Base-by-base conservation (phyloP, 768 basidiomycete species). In the Suillus ampliporus region DNA sequence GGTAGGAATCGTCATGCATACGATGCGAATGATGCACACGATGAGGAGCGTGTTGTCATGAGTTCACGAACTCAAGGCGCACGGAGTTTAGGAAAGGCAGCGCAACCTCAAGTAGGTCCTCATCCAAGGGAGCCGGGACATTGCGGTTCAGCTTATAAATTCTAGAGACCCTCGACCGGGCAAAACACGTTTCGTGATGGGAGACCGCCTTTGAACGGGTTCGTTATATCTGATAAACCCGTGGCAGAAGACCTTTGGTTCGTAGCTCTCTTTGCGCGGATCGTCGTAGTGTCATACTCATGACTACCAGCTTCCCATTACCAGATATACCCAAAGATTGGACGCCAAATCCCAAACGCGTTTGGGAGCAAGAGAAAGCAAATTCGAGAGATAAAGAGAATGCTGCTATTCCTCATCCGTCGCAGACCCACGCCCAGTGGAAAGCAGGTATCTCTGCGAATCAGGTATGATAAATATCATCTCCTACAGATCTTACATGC, bases 251-350 rank as follows among this genome's bases (percentile, higher is more conserved):
- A 93, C 67, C 72, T 80, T 79, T 90, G 87, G 92, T 91, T 68
- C 69, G 80, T 76, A 19, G 46, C 41, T 53, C 54, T 61, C 61
- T 53, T 51, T 41, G 44, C 61, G 48, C 23, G 8, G 10, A 10
- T 19, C 10, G 5, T 26, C 15, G 11, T 54, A 10, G n/a, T 46
- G 9, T 66, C 61, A 46, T 54, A 17, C 23, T 54, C 10, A 54
- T 23, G 10, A 38, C 17, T 38, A 44, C 11, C 62, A 96, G 94
- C 90, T 97, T 92, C 75, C 87, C 89, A 6, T 75, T 94, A 38
- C 92, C 95, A 2, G 89, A 92, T 15, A 78, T 97, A 50, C 95
- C 96, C 3, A 71, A 83, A 64, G 90, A 86, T 17, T 99, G 97
- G 97, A 85, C 80, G 67, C 91, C 97, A 0, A 82, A 96, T 68